Conservation (phyloP, 2,329 filamentous ascomycete species). For the Sporothrix protearum region DNA sequence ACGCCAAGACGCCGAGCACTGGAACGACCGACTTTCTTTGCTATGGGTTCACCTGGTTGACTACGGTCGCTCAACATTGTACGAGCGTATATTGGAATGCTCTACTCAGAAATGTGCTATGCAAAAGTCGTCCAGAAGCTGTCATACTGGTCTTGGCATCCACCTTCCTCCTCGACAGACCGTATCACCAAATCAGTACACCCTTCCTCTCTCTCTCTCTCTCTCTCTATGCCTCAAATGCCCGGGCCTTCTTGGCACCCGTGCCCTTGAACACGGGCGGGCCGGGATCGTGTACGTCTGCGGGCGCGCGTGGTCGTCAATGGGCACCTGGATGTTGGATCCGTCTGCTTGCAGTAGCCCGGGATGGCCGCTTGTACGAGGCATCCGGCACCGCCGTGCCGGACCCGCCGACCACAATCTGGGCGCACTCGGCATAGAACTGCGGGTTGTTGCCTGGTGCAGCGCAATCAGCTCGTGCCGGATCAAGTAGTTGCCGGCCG, state of each 20-base stretch:
- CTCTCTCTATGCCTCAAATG: constrained; percentile 17
- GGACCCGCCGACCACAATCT: constrained; percentile 46
- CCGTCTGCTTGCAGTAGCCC: constrained; percentile 33
- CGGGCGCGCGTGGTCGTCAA: constrained; percentile 31
- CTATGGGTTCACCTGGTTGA: too few species aligned
- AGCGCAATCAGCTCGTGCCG: constrained; percentile 56
- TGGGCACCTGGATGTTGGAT: constrained; percentile 33
- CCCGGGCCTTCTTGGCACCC: constrained; percentile 26
- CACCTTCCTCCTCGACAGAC: too few species aligned
- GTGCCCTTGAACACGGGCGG: constrained; percentile 31
- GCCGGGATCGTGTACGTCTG: constrained; percentile 33
- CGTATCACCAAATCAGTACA: too few species aligned
- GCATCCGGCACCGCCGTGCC: constrained; percentile 29
- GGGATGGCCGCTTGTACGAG: constrained; percentile 33
- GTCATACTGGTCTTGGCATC: neutral
- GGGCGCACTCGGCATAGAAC: constrained; percentile 55
- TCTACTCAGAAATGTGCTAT: neutral
- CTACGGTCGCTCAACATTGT: neutral
- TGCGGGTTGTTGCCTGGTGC: constrained; percentile 51
- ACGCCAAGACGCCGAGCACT: too few species aligned
- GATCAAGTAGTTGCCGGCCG: constrained; percentile 54
- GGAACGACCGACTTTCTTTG: too few species aligned
- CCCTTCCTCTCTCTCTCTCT: neutral
- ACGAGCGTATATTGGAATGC: neutral
- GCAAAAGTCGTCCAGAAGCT: too few species aligned